Base-by-base conservation (phyloP, 1,284 basidiomycete genomes). In the Singerocomus rubriflavus region DNA sequence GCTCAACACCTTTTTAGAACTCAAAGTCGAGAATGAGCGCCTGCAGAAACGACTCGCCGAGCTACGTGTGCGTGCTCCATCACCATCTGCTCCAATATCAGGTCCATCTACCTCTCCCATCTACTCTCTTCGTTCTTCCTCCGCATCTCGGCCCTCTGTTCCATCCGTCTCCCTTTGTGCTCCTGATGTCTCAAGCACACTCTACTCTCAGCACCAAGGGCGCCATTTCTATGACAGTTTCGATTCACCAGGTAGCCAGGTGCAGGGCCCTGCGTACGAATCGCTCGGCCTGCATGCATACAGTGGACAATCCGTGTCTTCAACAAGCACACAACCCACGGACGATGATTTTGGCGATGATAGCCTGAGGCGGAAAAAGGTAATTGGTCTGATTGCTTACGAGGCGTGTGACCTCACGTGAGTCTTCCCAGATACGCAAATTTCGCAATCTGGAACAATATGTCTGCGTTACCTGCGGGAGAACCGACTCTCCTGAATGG, bases 401-500 rank as follows among this genome's bases (percentile, higher is more conserved):
- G 17, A 16, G 30, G 44, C 39, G 17, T 30, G 44, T 29, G 21
- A 13, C 34, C 54, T 56, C 36, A 59, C 38, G 5, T n/a, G 13
- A 26, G 10, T 7, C 21, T 21, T 10, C 9, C 31, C 27, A 67
- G 68, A 54, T 72, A 48, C 82, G 80, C 66, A 82, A 82, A 64
- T 58, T 67, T n/a, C 72, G 79, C 43, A 62, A 64, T 14, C 64
- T 69, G 5, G 85, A 89, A 51, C 83, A 85, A 58, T 78, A 88
- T 60, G 85, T 90, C 7, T 91, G 89, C 62, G 75, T 85, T 46
- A 88, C 82, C 10, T 91, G 88, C 56, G 89, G 88, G 21, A 77
- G 85, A 47, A 91, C 86, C 0, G 87, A 89, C 64, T 91, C 86
- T 27, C 88, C 85, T 1, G 89, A 88, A 71, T 91, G 85, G 91